Conservation (phyloP, 1,139 yeast genomes). For the Yamadazyma conglobata region DNA sequence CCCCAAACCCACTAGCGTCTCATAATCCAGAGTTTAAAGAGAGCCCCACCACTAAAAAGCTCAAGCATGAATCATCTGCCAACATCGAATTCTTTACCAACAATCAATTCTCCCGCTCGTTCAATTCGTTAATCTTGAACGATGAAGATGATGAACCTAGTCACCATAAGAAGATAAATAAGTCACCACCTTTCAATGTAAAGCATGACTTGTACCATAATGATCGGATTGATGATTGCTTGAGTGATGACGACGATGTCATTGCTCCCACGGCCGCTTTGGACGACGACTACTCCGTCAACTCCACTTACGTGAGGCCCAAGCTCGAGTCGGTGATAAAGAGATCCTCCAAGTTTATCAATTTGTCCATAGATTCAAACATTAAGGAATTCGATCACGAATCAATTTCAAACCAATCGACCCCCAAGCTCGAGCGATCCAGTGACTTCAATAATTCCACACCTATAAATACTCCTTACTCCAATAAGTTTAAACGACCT, state of each 20-base stretch:
- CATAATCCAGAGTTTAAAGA: not conserved
- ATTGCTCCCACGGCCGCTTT: constrained; percentile 3
- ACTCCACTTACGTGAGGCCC: constrained; percentile 8
- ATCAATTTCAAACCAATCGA: constrained; percentile 7
- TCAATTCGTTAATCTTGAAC: constrained; percentile 43
- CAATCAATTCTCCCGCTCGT: constrained; percentile 42
- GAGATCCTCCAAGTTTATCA: constrained; percentile 46
- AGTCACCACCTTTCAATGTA: constrained; percentile 45
- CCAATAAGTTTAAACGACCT: constrained; percentile 45
- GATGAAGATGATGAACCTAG: constrained; percentile 28
- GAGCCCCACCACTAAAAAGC: constrained; percentile 11
- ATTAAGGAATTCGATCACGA: constrained; percentile 6
- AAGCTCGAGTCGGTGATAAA: constrained; percentile 28
- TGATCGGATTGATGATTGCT: constrained; percentile 23
- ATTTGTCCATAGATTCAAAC: constrained; percentile 41
- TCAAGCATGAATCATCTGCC: constrained; percentile 6
- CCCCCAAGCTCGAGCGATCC: constrained; percentile 6
- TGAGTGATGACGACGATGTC: constrained; percentile 10
- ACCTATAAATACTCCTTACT: constrained; percentile 12
- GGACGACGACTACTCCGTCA: constrained; percentile 9
- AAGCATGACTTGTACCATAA: constrained; percentile 26
- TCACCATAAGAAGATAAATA: constrained; percentile 24
- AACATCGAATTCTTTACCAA: constrained; percentile 37
- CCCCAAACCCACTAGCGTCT: not conserved
- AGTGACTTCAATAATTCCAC: constrained; percentile 8